Evolutionary conservation across 305 asterid genomes (phyloP), one percentile per base, ranked within the genome.

Genomic region (Fraxinus velutina): DNA sequence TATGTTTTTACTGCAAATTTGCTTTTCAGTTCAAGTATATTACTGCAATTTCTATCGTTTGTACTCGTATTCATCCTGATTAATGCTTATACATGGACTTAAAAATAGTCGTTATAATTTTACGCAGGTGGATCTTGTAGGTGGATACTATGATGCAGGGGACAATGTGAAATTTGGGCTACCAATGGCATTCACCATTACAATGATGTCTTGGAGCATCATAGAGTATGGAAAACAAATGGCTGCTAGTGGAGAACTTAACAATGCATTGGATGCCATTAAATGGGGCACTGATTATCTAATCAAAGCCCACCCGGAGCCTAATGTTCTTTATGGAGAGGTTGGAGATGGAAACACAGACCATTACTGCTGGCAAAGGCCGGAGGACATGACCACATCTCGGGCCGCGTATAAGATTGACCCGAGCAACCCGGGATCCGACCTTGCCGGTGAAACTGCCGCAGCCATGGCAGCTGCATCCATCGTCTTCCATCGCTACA

Each of bases 391-490:
- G 99, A 92, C 98, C 36, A 96, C 99, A 2, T 93, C 98, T 6
- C 89, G 99, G 76, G 86, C 92, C 4, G 98, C 98, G n/a, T 96
- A 96, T 86, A 88, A 78, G 66, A 87, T 96, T 10, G 99, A 96
- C 85, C 89, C 96, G 6, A 92, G 84, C 82, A 90, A 88, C 75
- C 99, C 99, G 0, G 99, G 99, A 70, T 96, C 99, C 47, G 99
- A 96, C 90, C 94, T 96, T 44, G 99, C 98, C 86, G 98, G 97
- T 15, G 99, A 96, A 83, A 92, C 98, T 12, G 99, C 99, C 29
- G 98, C 99, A 19, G 98, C 99, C 5, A 90, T 96, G 98, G 98
- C 98, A 6, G 98, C 99, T 24, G 99, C 99, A 0, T 93, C 99
- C 77, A 85, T 96, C 32, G 94, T 94, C 78, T 96, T 93, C 93